Conservation (phyloP, 306 rosid genomes). For the Sechiopsis laciniata region DNA sequence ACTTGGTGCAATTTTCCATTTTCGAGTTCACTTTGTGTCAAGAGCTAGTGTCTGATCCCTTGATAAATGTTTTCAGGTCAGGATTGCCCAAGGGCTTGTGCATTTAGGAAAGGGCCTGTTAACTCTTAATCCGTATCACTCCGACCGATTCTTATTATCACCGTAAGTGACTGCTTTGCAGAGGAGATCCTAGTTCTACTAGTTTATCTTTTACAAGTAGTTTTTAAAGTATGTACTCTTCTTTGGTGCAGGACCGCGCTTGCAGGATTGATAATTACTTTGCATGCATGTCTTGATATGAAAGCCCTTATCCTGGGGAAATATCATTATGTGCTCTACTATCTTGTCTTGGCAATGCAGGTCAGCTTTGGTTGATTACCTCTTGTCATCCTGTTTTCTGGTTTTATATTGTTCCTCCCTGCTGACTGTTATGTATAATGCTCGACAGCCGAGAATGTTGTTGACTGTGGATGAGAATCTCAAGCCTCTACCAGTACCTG, state of each 20-base stretch:
- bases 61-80: slow-evolving; percentile 50
- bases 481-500: slow-evolving; percentile 74
- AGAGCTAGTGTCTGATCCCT: background rate
- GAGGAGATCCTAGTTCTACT: background rate
- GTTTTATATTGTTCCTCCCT: slow-evolving; percentile 10
- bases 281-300: slow-evolving; percentile 98
- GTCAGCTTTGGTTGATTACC: slow-evolving; percentile 33
- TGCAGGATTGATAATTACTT: slow-evolving; percentile 70
- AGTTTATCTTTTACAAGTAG: background rate
- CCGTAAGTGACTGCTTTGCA: slow-evolving; percentile 49
- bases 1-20: slow-evolving; percentile 10
- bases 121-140: slow-evolving; percentile 94
- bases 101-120: slow-evolving; percentile 94
- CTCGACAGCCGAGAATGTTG: slow-evolving; percentile 85
- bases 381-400: background rate
- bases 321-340: slow-evolving; percentile 90
- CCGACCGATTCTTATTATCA: slow-evolving; percentile 82
- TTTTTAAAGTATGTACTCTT: background rate
- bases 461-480: slow-evolving; percentile 84
- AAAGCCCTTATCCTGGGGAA: slow-evolving; percentile 75
- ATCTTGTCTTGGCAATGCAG: slow-evolving; percentile 98
- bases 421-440: slow-evolving; percentile 15
- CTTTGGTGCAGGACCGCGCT: slow-evolving; percentile 65
- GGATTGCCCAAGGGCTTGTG: slow-evolving; percentile 98
- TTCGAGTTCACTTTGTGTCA: slow-evolving; percentile 14